Evolutionary conservation across 345 rosid species (phyloP).

Genomic region (Gossypium ekmanianum): DNA sequence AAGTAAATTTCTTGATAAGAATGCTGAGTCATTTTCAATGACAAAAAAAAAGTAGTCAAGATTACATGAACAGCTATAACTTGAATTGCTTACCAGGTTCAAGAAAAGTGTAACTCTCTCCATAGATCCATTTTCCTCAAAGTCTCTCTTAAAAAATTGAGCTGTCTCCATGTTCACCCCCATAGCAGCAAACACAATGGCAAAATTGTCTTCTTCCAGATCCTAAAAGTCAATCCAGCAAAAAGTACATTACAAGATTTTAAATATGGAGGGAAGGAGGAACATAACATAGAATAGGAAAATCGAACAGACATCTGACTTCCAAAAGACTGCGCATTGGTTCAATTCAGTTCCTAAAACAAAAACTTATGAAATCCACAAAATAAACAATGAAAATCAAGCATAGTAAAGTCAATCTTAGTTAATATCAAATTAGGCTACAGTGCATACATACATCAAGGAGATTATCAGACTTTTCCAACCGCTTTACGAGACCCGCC

Average conservation of each 20-base stretch:
- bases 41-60: neutral
- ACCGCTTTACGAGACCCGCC: constrained; percentile 88
- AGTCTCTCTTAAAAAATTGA: constrained; percentile 94
- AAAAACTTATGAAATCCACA: neutral
- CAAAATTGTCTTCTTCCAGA: constrained; percentile 88
- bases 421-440: neutral
- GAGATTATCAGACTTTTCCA: constrained; percentile 76
- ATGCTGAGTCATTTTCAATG: neutral
- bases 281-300: neutral
- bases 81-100: constrained; percentile 54
- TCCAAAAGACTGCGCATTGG: neutral
- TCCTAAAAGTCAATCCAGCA: constrained; percentile 44
- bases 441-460: constrained; percentile 48
- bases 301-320: neutral
- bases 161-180: constrained; percentile 99
- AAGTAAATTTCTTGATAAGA: neutral
- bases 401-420: neutral
- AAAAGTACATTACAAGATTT: neutral
- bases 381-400: neutral
- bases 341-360: neutral
- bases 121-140: constrained; percentile 96
- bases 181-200: constrained; percentile 98
- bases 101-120: constrained; percentile 94
- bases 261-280: neutral
- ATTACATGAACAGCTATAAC: neutral